phyloP scores from a whole-genome alignment of 441 rosid species.

The Caryocar brasiliense region DNA sequence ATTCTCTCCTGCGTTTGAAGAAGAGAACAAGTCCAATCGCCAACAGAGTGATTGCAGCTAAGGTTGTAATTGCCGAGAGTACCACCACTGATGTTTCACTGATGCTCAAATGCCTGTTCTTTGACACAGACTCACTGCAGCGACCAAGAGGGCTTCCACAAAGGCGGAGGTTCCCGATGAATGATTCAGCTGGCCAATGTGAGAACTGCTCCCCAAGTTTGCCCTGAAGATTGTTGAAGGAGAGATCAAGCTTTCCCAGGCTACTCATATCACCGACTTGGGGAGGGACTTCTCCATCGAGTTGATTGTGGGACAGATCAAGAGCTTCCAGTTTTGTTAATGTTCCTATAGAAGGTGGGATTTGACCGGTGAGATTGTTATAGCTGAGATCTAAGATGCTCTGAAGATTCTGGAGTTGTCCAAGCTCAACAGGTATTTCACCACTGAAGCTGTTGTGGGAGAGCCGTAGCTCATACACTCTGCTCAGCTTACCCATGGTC shows the following conservation, averaged over 20 bases:
- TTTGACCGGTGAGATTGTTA: slow-evolving; percentile 51
- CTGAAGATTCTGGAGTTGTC: slow-evolving; percentile 62
- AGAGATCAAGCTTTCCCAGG: slow-evolving; percentile 59
- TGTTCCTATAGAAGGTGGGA: slow-evolving; percentile 54
- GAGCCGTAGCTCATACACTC: slow-evolving; percentile 53
- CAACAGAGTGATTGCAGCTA: slow-evolving; percentile 51
- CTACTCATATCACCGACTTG: slow-evolving; percentile 56
- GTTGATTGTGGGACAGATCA: slow-evolving; percentile 63
- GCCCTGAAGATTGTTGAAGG: slow-evolving; percentile 59
- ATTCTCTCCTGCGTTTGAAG: slow-evolving; percentile 36
- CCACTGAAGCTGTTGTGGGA: slow-evolving; percentile 56
- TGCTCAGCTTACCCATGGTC: slow-evolving; percentile 51
- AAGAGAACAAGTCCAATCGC: slow-evolving; percentile 31
- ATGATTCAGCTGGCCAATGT: slow-evolving; percentile 57
- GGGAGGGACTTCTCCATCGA: slow-evolving; percentile 54
- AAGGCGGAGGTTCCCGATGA: slow-evolving; percentile 50
- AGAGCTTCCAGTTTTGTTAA: slow-evolving; percentile 64
- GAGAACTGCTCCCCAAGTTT: slow-evolving; percentile 51
- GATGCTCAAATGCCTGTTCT: slow-evolving; percentile 22
- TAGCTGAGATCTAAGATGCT: slow-evolving; percentile 57
- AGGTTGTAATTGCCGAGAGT: slow-evolving; percentile 48
- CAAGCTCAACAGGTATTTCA: slow-evolving; percentile 51
- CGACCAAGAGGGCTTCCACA: slow-evolving; percentile 60
- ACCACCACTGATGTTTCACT: slow-evolving; percentile 36
- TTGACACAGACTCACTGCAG: slow-evolving; percentile 22